A percentile compares a stretch with the other conserved stretches of the same genome.
These are phyloP conservation scores for Jacaranda copaia DNA, from an alignment of 257 asterid genomes.

Conservation along the genomic window DNA sequence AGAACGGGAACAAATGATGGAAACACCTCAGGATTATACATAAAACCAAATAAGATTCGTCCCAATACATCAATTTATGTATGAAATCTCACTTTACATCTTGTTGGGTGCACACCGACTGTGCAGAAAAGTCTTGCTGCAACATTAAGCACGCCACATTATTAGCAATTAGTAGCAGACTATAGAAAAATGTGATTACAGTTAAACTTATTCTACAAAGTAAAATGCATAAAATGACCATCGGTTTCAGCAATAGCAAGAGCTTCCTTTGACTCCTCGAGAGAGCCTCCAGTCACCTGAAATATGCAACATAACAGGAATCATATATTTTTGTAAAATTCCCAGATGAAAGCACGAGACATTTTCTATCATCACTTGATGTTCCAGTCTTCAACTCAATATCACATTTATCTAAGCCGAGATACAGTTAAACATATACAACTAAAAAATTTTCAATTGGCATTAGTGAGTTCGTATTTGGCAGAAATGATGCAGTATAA, in stretches of 20 bases:
- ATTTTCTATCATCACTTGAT: not conserved
- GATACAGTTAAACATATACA: not conserved
- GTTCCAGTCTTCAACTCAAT: slow-evolving; percentile 22
- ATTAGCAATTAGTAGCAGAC: slow-evolving; percentile 24
- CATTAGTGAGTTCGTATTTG: not conserved
- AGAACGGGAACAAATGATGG: slow-evolving; percentile 24
- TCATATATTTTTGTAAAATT: slow-evolving; percentile 12
- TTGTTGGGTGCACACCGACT: slow-evolving; percentile 98
- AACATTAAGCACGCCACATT: slow-evolving; percentile 21
- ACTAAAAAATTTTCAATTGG: not conserved
- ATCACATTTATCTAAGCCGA: not conserved
- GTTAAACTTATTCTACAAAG: slow-evolving; percentile 13
- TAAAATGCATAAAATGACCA: slow-evolving; percentile 54
- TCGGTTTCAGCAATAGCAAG: slow-evolving; percentile 96
- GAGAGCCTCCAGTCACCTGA: slow-evolving; percentile 97
- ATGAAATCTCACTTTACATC: slow-evolving; percentile 81
- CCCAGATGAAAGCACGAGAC: not conserved
- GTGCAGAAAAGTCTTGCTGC: slow-evolving; percentile 96
- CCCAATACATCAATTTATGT: slow-evolving; percentile 15
- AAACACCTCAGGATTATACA: slow-evolving; percentile 13
- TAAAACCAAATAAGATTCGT: slow-evolving; percentile 19
- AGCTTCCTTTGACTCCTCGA: slow-evolving; percentile 92
- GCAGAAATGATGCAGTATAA: slow-evolving; percentile 21
- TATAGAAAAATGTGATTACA: slow-evolving; percentile 18
- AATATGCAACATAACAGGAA: slow-evolving; percentile 27